These are phyloP conservation scores for Herpotrichia juniperi DNA, from an alignment of 2,329 filamentous ascomycete species.

Conservation along the genomic window DNA sequence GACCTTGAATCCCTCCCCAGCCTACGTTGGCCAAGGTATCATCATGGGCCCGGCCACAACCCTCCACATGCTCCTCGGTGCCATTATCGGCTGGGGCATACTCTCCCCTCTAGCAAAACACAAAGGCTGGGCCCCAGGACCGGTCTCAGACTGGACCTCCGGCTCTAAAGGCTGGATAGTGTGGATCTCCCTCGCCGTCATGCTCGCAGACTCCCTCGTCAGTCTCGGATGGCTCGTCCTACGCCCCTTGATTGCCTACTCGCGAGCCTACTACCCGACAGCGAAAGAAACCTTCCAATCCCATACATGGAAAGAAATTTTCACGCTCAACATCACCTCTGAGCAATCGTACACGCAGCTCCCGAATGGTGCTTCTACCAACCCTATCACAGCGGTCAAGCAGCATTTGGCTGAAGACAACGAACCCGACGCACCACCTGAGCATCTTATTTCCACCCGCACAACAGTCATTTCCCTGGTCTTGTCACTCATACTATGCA, in stretches of 20 bases:
- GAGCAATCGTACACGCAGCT: constrained; percentile 50
- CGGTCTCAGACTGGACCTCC: constrained; percentile 84
- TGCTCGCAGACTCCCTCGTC: constrained; percentile 91
- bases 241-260: constrained; percentile 63
- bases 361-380: constrained; percentile 21
- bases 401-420: constrained; percentile 28
- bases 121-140: constrained; percentile 86
- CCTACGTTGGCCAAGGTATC: constrained; percentile 95
- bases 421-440: constrained; percentile 79
- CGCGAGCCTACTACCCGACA: constrained; percentile 45
- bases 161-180: constrained; percentile 99
- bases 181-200: constrained; percentile 94
- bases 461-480: constrained; percentile 77
- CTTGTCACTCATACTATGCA: constrained; percentile 78
- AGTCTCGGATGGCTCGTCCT: constrained; percentile 81
- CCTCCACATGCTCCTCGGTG: constrained; percentile 91
- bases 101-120: constrained; percentile 87
- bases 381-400: constrained; percentile 39
- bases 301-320: constrained; percentile 44
- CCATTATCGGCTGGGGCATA: constrained; percentile 86
- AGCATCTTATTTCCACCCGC: constrained; percentile 77
- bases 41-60: constrained; percentile 98
- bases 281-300: constrained; percentile 31
- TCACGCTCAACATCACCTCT: constrained; percentile 37
- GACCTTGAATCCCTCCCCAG: constrained; percentile 95